Base-by-base conservation (phyloP, 2,329 filamentous ascomycete species). In the Botrytis sinoallii region DNA sequence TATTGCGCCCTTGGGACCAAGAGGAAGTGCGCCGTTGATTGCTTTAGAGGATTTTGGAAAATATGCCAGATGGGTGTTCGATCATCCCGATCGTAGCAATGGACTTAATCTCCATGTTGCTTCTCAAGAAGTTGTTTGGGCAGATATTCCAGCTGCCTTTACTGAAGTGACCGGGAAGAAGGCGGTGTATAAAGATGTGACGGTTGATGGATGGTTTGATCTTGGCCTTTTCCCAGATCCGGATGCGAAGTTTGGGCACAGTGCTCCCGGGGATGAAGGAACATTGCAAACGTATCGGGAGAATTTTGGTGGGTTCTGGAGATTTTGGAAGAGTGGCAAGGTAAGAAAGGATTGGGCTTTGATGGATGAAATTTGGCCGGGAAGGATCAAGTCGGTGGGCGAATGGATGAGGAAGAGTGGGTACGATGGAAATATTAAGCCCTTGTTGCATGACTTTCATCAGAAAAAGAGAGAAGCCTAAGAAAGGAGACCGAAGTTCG, bases 61-160 rank as follows among this genome's bases (percentile, higher is more conserved):
- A 46, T 81, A 81, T 66, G 76, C 73, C 7, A 73, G 75, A 14
- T 81, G 79, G 79, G 52, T 79, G 1, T 76, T 80, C 35, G 79
- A 80, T 67, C 70, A 76, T 60, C 78, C 78, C 3, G 40, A 72
- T 7, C 55, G 75, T 22, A 75, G 75, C 20, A 76, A 69, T 32
- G 79, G 79, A 0, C 46, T 81, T 32, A 74, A 80, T 52, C 74
- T 81, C 14, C 68, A 76, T 29, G 74, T 80, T 25, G 76, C 76
- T 9, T 80, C 77, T 3, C 77, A 79, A 35, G 64, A 77, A 35
- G 73, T 80, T 10, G 67, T 72, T 18, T 80, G 76, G 75, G 69
- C 67, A 1, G 73, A 77, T 40, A 46, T 79, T 4, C 74, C 73
- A 5, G 55, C 52, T 8, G 60, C 71, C 2, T 78, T 79, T 57